Evolutionary conservation across 306 rosid genomes (phyloP).

Genomic region (Sophora flavescens): DNA sequence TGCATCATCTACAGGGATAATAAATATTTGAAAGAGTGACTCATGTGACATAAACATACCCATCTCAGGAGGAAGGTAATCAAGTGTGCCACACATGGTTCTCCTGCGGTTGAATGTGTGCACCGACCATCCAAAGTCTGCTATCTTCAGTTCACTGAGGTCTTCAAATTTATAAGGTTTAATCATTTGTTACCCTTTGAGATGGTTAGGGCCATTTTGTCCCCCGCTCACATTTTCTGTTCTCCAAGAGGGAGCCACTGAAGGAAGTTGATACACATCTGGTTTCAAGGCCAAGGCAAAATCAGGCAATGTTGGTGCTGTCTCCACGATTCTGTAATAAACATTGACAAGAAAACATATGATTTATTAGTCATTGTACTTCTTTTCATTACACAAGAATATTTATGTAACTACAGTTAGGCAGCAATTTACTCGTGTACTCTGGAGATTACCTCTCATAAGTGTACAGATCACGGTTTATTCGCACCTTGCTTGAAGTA

Average conservation of each 20-base stretch:
- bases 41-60: too few species aligned
- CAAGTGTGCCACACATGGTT: too few species aligned
- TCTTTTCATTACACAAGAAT: slow-evolving; percentile 35
- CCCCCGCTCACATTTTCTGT: slow-evolving; percentile 68
- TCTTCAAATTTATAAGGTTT: slow-evolving; percentile 38
- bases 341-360: slow-evolving; percentile 37
- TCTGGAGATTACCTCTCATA: slow-evolving; percentile 64
- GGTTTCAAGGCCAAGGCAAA: slow-evolving; percentile 96
- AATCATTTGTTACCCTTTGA: slow-evolving; percentile 57
- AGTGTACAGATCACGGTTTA: slow-evolving; percentile 91
- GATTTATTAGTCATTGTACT: slow-evolving; percentile 19
- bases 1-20: too few species aligned
- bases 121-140: too few species aligned
- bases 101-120: too few species aligned
- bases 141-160: too few species aligned
- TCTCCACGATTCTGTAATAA: slow-evolving; percentile 86
- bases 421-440: neutral
- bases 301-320: slow-evolving; percentile 97
- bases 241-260: slow-evolving; percentile 77
- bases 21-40: too few species aligned
- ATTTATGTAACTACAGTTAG: slow-evolving; percentile 16
- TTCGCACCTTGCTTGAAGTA: slow-evolving; percentile 93
- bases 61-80: too few species aligned
- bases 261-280: slow-evolving; percentile 95
- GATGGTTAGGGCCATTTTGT: slow-evolving; percentile 58